Conservation (phyloP, 306 rosid species). For the Ceratonia siliqua region DNA sequence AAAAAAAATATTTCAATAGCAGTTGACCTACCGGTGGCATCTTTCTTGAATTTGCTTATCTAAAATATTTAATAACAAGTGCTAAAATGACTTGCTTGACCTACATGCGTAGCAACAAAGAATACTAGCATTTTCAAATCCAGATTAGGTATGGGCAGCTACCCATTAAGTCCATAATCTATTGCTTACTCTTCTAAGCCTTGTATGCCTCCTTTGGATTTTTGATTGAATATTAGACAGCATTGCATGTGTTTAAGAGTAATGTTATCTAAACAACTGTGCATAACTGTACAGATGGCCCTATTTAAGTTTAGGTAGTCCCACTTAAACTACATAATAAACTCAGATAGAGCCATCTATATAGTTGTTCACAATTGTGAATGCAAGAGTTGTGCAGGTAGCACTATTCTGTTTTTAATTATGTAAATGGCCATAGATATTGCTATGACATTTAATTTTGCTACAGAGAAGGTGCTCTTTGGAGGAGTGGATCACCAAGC, state of each 20-base stretch:
- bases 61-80: too few relatives aligned
- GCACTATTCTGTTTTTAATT: not conserved
- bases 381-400: constrained; percentile 16
- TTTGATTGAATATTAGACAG: constrained; percentile 25
- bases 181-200: too few relatives aligned
- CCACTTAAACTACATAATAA: not conserved
- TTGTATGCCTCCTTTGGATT: too few relatives aligned
- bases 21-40: constrained; percentile 22
- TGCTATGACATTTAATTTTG: constrained; percentile 42
- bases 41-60: constrained; percentile 30
- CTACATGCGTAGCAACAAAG: too few relatives aligned
- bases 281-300: constrained; percentile 11
- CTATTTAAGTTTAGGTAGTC: constrained; percentile 1
- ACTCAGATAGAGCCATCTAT: constrained; percentile 16
- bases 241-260: constrained; percentile 26
- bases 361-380: constrained; percentile 20
- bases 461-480: constrained; percentile 95
- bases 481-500: constrained; percentile 94
- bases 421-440: constrained; percentile 11
- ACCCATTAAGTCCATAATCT: too few relatives aligned
- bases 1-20: too few relatives aligned
- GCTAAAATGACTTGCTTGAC: not conserved
- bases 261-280: constrained; percentile 14
- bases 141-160: too few relatives aligned
- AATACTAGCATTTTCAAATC: too few relatives aligned